phyloP scores from a whole-genome alignment of 2,329 filamentous ascomycete species.

The Stagonosporopsis tanaceti region DNA sequence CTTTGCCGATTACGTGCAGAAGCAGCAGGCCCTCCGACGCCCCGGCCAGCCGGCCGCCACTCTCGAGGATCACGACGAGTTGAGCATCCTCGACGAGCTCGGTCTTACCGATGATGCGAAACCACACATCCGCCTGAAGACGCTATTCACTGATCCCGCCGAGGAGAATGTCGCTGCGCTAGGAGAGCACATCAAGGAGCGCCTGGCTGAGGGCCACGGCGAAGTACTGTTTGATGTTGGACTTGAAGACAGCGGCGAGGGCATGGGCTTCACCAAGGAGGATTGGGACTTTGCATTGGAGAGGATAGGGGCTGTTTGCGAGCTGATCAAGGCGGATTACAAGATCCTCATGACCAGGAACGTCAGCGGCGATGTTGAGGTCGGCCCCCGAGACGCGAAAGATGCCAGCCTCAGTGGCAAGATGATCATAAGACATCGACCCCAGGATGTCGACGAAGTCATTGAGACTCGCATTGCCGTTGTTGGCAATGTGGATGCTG shows the following conservation, averaged over 20 bases:
- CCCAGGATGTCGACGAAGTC: slow-evolving; percentile 79
- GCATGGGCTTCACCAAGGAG: slow-evolving; percentile 76
- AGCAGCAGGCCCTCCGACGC: slow-evolving; percentile 79
- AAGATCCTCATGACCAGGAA: slow-evolving; percentile 89
- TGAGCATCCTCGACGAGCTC: slow-evolving; percentile 86
- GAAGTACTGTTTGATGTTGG: slow-evolving; percentile 93
- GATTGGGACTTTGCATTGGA: slow-evolving; percentile 79
- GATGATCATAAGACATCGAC: slow-evolving; percentile 78
- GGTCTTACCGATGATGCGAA: slow-evolving; percentile 75
- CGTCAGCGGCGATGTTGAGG: slow-evolving; percentile 78
- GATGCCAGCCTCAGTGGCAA: slow-evolving; percentile 84
- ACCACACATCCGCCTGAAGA: slow-evolving; percentile 71
- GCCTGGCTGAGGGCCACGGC: slow-evolving; percentile 83
- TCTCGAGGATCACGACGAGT: slow-evolving; percentile 79
- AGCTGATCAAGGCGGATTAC: slow-evolving; percentile 74
- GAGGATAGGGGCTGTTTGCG: slow-evolving; percentile 71
- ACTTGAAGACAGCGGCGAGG: slow-evolving; percentile 86
- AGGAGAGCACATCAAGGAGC: slow-evolving; percentile 68
- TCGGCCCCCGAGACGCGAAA: slow-evolving; percentile 68
- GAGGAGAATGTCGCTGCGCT: slow-evolving; percentile 70
- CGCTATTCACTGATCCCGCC: slow-evolving; percentile 70
- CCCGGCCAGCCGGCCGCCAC: slow-evolving; percentile 47
- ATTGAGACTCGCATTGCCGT: slow-evolving; percentile 97
- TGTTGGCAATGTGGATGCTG: slow-evolving; percentile 96
- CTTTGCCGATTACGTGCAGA: slow-evolving; percentile 96